Evolutionary conservation across 1,284 basidiomycete genomes (phyloP), one percentile per base, ranked within the genome.

Genomic region (Schizopora paradoxa): DNA sequence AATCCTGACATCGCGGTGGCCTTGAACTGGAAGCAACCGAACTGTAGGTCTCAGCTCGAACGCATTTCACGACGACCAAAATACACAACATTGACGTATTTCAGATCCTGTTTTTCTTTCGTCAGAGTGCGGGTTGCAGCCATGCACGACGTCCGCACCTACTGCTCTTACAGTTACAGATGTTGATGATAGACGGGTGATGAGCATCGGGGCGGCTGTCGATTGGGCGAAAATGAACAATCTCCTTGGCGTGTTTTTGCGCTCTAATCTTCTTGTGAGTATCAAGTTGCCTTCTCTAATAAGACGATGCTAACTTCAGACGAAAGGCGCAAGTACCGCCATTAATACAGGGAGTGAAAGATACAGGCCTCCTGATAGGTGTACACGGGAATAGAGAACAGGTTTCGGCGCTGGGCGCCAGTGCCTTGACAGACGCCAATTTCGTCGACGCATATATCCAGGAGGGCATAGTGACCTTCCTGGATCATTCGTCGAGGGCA

Each of bases 1-100:
- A 85, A 82, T 49, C 89, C 93, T 8, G 85, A 88, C 56, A 77
- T 91, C 2, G 94, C 91, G 63, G 81, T 87, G 2, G 83, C 87
- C 13, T 65, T 99, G 46, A 98, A 99, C 64, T 98, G 96, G 94
- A 99, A 99, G 67, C 96, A 99, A 66, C 96, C 96, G 13, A 99
- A 99, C 64, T 97, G 91, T 87, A 66, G 63, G 77, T 64, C 35
- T 41, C 38, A 45, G 48, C 47, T 31, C 51, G 49, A 33, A 38
- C 40, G 43, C 48, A 22, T 40, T 31, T 22, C 28, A 13, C 43
- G 27, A 19, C 29, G 32, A n/a, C 47, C 43, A 34, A 32, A 29
- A 18, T 16, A 31, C 29, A 32, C 10, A 34, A 14, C 37, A 14
- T 39, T 47, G 23, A 43, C 25, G 11, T 33, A 16, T 4, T 26